phyloP scores from a whole-genome alignment of 495 filamentous ascomycete genomes.

The Penicillium soppii region DNA sequence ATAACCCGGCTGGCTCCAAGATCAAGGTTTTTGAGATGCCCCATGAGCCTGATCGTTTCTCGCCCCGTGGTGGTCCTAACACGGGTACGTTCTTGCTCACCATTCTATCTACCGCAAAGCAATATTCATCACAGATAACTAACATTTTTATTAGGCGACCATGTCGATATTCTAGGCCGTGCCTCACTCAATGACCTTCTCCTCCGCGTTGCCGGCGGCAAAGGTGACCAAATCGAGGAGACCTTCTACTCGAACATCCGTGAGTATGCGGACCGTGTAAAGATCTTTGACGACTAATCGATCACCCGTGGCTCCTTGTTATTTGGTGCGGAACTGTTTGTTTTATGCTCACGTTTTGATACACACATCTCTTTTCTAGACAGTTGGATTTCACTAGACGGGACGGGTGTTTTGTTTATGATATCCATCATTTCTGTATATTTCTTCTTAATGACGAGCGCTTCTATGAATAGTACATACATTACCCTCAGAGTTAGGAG shows the following conservation, averaged over 20 bases:
- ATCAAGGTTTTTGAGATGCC: conserved; percentile 92
- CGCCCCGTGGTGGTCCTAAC: conserved; percentile 87
- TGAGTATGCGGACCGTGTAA: conserved; percentile 77
- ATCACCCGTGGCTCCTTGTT: not conserved
- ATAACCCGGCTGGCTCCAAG: conserved; percentile 80
- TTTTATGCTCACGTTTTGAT: not conserved
- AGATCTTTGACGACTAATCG: conserved; percentile 66
- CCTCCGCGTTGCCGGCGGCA: conserved; percentile 83
- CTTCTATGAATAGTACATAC: too few species aligned
- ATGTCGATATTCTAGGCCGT: conserved; percentile 92
- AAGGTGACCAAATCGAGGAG: conserved; percentile 76
- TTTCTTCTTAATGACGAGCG: too few species aligned
- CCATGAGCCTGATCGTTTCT: conserved; percentile 91
- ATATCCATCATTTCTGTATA: not conserved
- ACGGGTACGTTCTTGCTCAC: conserved; percentile 55
- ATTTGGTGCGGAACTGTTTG: not conserved
- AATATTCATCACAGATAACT: not conserved
- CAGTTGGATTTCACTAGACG: not conserved
- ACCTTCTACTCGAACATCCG: conserved; percentile 74
- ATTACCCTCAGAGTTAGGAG: too few species aligned
- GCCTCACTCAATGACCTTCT: conserved; percentile 89
- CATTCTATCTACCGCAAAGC: not conserved
- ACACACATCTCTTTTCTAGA: not conserved
- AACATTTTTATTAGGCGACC: conserved; percentile 62
- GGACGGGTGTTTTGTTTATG: not conserved